Percentiles rank a stretch among this genome's conserved stretches.
These are phyloP conservation scores for Colletotrichum sansevieriae DNA, from an alignment of 2,329 filamentous ascomycete species.

Conservation along the genomic window DNA sequence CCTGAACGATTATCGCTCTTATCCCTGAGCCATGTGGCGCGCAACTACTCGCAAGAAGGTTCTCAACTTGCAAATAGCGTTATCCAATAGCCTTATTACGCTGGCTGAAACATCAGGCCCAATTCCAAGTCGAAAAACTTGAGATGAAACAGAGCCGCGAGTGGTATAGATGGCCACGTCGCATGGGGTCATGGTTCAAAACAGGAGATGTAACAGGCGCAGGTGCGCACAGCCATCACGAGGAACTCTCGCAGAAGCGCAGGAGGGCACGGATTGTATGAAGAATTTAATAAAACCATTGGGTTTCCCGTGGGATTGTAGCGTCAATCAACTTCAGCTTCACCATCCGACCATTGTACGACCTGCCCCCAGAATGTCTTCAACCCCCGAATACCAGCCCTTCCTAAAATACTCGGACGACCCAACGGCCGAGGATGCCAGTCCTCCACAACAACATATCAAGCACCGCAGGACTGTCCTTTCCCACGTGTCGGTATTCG, in stretches of 20 bases:
- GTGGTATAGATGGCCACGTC: neutral
- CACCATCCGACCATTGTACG: slow-evolving; percentile 16
- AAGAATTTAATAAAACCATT: slow-evolving; percentile 22
- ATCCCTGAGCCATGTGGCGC: slow-evolving; percentile 4
- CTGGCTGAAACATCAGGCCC: slow-evolving; percentile 20
- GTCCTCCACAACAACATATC: slow-evolving; percentile 7
- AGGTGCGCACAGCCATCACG: slow-evolving; percentile 5
- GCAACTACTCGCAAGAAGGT: slow-evolving; percentile 9
- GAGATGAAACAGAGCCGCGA: slow-evolving; percentile 24
- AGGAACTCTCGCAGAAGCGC: neutral
- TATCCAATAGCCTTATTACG: neutral
- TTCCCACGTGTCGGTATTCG: slow-evolving; percentile 41
- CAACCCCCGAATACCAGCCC: slow-evolving; percentile 41
- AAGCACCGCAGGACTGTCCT: slow-evolving; percentile 31
- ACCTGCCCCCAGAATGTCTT: slow-evolving; percentile 35
- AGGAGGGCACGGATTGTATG: neutral
- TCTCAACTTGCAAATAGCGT: neutral
- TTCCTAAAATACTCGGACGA: slow-evolving; percentile 43
- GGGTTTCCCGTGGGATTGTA: neutral
- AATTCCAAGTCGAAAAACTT: neutral
- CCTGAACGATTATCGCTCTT: neutral
- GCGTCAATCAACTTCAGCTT: rapidly evolving
- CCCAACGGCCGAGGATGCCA: slow-evolving; percentile 38
- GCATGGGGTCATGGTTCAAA: slow-evolving; percentile 10
- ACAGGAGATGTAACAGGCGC: slow-evolving; percentile 26